These are phyloP conservation scores for Pichia sp. DNA, from an alignment of 1,139 yeast genomes.

Conservation along the genomic window DNA sequence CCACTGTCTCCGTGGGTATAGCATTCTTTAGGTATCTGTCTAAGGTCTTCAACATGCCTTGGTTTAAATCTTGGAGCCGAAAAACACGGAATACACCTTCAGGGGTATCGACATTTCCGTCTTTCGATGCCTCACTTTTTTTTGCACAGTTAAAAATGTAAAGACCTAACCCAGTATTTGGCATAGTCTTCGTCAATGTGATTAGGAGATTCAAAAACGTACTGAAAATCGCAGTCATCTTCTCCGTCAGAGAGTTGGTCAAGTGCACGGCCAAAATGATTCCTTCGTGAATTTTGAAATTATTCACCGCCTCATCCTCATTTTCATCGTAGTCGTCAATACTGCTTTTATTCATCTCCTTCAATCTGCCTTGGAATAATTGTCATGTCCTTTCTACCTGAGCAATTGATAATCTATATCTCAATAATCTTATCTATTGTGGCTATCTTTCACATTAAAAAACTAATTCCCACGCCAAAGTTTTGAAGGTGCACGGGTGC, in stretches of 20 bases:
- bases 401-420: no score
- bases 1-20: constrained; percentile 5
- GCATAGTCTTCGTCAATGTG: constrained; percentile 54
- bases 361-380: not conserved
- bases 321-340: not conserved
- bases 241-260: constrained; percentile 45
- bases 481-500: constrained; percentile 1
- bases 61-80: constrained; percentile 38
- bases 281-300: constrained; percentile 57
- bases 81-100: constrained; percentile 32
- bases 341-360: not conserved
- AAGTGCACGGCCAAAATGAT: constrained; percentile 59
- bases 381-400: no score
- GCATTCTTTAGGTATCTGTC: constrained; percentile 30
- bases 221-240: constrained; percentile 48
- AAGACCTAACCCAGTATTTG: constrained; percentile 64
- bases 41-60: constrained; percentile 37
- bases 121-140: constrained; percentile 3
- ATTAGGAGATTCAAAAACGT: constrained; percentile 54
- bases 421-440: not conserved
- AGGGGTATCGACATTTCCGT: constrained; percentile 9
- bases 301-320: constrained; percentile 30
- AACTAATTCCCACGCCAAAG: not conserved
- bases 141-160: constrained; percentile 49
- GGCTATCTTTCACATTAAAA: not conserved